Evolutionary conservation across 352 stramenopile genomes (phyloP).

Genomic region (Thalassiosira pacifica): DNA sequence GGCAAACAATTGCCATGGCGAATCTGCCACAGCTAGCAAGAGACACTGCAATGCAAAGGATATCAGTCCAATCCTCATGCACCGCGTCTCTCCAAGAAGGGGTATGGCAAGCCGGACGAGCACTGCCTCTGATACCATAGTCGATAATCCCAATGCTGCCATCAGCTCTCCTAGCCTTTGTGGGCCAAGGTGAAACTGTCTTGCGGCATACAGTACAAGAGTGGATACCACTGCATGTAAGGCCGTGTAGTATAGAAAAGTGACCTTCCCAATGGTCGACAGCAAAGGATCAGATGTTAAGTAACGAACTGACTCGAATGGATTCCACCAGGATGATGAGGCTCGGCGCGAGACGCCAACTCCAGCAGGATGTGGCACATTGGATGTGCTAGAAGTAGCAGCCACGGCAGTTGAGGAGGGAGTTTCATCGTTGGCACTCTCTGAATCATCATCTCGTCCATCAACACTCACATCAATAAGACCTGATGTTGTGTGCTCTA

Average conservation of each 20-base stretch:
- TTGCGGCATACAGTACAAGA: constrained; percentile 87
- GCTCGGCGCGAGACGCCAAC: constrained; percentile 49
- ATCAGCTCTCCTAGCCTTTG: constrained; percentile 88
- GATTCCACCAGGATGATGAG: constrained; percentile 75
- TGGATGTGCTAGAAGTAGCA: constrained; percentile 49
- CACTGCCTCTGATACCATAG: constrained; percentile 89
- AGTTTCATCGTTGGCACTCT: constrained; percentile 6
- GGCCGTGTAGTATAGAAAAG: constrained; percentile 90
- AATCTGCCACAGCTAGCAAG: constrained; percentile 81
- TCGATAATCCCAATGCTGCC: constrained; percentile 87
- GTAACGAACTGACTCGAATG: constrained; percentile 78
- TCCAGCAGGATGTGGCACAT: constrained; percentile 37
- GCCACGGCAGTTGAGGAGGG: constrained; percentile 31
- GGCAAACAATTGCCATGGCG: constrained; percentile 84
- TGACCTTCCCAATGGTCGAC: constrained; percentile 83
- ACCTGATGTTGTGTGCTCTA: constrained; percentile 43
- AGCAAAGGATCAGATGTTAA: constrained; percentile 86
- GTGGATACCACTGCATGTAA: constrained; percentile 90
- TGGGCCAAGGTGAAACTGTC: constrained; percentile 80
- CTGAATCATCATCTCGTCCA: background rate
- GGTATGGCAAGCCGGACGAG: constrained; percentile 86
- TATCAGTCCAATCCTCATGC: constrained; percentile 80
- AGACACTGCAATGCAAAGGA: constrained; percentile 87
- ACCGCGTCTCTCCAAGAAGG: constrained; percentile 75
- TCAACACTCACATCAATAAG: constrained; percentile 16